Evolutionary conservation across 1,139 yeast genomes (phyloP), one percentile per base, ranked within the genome.

Genomic region (Pichia sp.): DNA sequence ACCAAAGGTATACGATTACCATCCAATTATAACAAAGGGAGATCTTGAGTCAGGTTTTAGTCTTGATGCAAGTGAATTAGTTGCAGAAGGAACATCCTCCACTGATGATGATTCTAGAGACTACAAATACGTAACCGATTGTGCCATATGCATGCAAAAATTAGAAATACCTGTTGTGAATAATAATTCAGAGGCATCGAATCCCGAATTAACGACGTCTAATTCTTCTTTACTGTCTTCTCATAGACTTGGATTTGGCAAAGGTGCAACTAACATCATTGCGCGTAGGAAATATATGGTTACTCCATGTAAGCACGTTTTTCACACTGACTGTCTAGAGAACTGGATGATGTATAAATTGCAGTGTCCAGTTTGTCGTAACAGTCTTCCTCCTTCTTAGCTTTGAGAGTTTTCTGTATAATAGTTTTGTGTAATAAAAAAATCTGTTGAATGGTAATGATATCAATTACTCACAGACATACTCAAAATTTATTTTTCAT

Each of bases 341-440:
- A 78, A 74, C 51, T 89, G 97, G 97, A 86, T 89, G 96, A 76
- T 82, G 60, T 83, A 86, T 54, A 84, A 89, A 54, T 63, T 89
- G 39, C 96, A 88, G 55, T 89, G 97, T 62, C 97, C 97, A 0
- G 93, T 88, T 3, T 89, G 97, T 61, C 72, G 97, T 53, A 78
- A 78, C 47, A 77, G 86, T 21, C 66, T 89, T 36, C 96, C 96
- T 1, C 96, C 96, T 4, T 59, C 75, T 36, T 77, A 31, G n/a
- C n/a, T n/a, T n/a, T n/a, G n/a, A n/a, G n/a, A n/a, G n/a, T n/a
- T n/a, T n/a, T n/a, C n/a, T n/a, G n/a, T n/a, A n/a, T n/a, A 35
- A 3, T 4, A 30, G 18, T 14, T 3, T 26, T 26, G 19, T 26
- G 10, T 26, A 26, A 24, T 24, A 24, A 6, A n/a, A n/a, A n/a